Conservation (phyloP, 2,329 filamentous ascomycete species). For the Colletotrichum sublineola region DNA sequence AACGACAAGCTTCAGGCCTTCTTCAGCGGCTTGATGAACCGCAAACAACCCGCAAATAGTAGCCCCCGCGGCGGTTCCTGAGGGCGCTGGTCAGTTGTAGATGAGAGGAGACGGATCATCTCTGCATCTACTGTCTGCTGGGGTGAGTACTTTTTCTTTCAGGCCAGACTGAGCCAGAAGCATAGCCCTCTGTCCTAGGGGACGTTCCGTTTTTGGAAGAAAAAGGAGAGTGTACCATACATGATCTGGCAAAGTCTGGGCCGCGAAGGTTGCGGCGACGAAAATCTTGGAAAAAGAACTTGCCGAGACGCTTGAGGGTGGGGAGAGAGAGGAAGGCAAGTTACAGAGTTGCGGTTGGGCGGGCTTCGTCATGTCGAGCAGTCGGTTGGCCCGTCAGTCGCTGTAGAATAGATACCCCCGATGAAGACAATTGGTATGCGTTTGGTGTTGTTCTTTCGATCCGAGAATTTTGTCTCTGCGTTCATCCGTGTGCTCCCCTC, state of each 20-base stretch:
- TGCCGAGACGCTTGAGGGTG: not conserved
- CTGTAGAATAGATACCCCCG: slow-evolving; percentile 61
- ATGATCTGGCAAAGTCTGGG: slow-evolving; percentile 4
- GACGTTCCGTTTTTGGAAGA: slow-evolving; percentile 9
- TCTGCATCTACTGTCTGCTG: not conserved
- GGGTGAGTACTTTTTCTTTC: not conserved
- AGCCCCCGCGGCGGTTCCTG: slow-evolving; percentile 31
- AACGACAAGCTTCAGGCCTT: slow-evolving; percentile 71
- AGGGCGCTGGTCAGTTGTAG: not conserved
- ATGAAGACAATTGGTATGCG: slow-evolving; percentile 44
- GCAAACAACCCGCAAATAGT: slow-evolving; percentile 51
- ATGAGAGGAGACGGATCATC: not conserved
- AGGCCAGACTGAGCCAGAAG: not conserved
- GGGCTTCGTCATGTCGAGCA: slow-evolving; percentile 26
- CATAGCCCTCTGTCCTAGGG: not conserved
- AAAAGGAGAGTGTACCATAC: slow-evolving; percentile 4
- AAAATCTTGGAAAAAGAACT: not conserved
- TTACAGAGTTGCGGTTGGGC: slow-evolving; percentile 9
- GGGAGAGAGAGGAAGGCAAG: not conserved
- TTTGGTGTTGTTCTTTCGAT: slow-evolving; percentile 8
- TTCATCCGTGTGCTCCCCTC: not conserved
- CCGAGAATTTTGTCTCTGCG: not conserved
- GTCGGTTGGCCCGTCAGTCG: slow-evolving; percentile 36
- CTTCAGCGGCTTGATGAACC: slow-evolving; percentile 71
- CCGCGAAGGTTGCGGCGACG: slow-evolving; percentile 8